Base-by-base conservation (phyloP, 345 rosid genomes). In the Linum tenue region DNA sequence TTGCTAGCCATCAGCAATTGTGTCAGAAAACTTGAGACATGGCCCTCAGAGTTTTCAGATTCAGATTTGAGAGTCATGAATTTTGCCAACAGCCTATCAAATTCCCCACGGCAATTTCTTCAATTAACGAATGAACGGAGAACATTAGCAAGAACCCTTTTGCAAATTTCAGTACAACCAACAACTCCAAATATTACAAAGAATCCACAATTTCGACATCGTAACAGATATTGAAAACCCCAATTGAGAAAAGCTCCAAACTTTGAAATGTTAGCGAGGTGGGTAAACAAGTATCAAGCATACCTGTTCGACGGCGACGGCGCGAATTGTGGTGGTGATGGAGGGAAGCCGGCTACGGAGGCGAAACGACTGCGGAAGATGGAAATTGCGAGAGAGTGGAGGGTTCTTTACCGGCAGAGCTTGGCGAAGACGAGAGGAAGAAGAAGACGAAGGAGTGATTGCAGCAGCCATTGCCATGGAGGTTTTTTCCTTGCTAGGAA, bases 291-390 rank as follows among this genome's bases (percentile, higher is more conserved):
- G 2, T 16, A 64, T 35, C 14, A 39, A 50, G 39, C 50, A 43
- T 59, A 83, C 95, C 68, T 79, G 69, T 75, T 88, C 73, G 14
- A 71, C 65, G 76, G 83, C 69, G 43, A 81, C 70, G 57, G 77
- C 81, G 38, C 75, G 76, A 60, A 76, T 62, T n/a, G 74, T 4
- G 55, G 75, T 69, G 31, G 31, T 22, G 31, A 22, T 22, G 63
- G 77, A 69, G 72, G 86, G 70, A 64, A 63, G 76, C 9, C 75
- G 77, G 67, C 75, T 72, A 63, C 58, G 71, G 65, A 75, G 71
- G 42, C 55, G 74, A 48, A 48, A 10, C 11, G 53, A 7, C 53
- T 48, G 9, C 61, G 15, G 39, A 8, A 76, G 55, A 2, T 16
- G 76, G 2, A 69, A 67, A 62, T 38, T 51, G 35, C 35, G 73